phyloP scores from a whole-genome alignment of 1,284 basidiomycete species.

The Mycosarcoma mackinlayi region DNA sequence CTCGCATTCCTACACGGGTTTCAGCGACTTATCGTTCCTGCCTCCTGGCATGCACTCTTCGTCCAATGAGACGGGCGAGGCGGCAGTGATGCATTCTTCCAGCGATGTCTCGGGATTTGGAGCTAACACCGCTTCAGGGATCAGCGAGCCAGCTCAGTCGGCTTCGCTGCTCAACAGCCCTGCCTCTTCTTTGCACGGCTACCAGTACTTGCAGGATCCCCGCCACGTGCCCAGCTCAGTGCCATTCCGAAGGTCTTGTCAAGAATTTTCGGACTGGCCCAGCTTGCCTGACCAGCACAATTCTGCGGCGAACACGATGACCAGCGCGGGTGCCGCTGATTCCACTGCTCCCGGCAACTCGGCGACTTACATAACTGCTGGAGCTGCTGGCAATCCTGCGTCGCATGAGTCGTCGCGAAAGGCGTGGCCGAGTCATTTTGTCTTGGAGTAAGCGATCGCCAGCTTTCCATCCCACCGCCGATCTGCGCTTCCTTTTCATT shows the following conservation, averaged over 20 bases:
- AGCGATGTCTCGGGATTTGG: constrained; percentile 25
- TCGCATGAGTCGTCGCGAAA: constrained; percentile 26
- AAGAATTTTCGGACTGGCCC: constrained; percentile 41
- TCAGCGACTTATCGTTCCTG: constrained; percentile 30
- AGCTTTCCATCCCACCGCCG: not conserved
- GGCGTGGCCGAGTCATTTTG: constrained; percentile 42
- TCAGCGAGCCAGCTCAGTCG: constrained; percentile 26
- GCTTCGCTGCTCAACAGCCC: constrained; percentile 47
- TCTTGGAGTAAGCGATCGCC: constrained; percentile 12
- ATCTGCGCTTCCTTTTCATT: not conserved
- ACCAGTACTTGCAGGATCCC: constrained; percentile 29
- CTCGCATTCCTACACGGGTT: constrained; percentile 31
- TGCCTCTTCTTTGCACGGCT: constrained; percentile 41
- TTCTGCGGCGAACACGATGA: constrained; percentile 2
- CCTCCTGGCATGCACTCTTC: constrained; percentile 20
- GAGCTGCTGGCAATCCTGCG: constrained; percentile 2
- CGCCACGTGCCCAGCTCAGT: constrained; percentile 32
- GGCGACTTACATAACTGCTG: constrained; percentile 11
- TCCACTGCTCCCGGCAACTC: not conserved
- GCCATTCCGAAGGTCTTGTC: constrained; percentile 30
- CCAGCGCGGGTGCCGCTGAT: not conserved
- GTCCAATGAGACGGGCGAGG: constrained; percentile 13
- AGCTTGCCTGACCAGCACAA: constrained; percentile 5
- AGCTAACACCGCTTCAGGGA: constrained; percentile 7
- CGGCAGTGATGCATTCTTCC: constrained; percentile 13